phyloP scores from a whole-genome alignment of 78 protist species.

The Protostelium mycophagum region DNA sequence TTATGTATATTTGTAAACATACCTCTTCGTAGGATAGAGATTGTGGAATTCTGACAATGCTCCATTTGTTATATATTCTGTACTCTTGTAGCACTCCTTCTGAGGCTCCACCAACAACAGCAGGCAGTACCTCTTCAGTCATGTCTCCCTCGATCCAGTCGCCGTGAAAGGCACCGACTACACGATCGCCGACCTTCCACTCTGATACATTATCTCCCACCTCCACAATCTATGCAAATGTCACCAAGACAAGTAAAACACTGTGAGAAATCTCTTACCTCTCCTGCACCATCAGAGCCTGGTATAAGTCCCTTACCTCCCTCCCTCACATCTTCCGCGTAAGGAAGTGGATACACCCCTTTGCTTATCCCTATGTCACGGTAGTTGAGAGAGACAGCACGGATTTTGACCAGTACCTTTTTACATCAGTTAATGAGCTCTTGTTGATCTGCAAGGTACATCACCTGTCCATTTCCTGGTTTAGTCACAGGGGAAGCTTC shows the following conservation, averaged over 20 bases:
- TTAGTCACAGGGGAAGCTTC: not conserved
- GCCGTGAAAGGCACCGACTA: conserved; percentile 11
- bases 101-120: conserved; percentile 5
- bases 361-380: conserved; percentile 20
- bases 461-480: not conserved
- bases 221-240: not conserved
- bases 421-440: not conserved
- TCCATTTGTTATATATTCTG: conserved; percentile 3
- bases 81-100: conserved; percentile 12
- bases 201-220: not conserved
- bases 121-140: not conserved
- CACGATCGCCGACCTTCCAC: conserved; percentile 11
- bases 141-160: conserved; percentile 31
- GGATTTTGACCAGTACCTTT: conserved; percentile 8
- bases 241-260: not conserved
- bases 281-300: conserved; percentile 19
- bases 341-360: conserved; percentile 2
- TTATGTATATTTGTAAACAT: not conserved
- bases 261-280: not conserved
- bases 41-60: conserved; percentile 16
- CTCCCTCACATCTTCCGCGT: not conserved
- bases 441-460: not conserved
- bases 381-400: conserved; percentile 25
- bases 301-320: conserved; percentile 10
- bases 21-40: conserved; percentile 13